phyloP scores from a whole-genome alignment of 176 grass and related monocot species.

The Oryza coarctata region DNA sequence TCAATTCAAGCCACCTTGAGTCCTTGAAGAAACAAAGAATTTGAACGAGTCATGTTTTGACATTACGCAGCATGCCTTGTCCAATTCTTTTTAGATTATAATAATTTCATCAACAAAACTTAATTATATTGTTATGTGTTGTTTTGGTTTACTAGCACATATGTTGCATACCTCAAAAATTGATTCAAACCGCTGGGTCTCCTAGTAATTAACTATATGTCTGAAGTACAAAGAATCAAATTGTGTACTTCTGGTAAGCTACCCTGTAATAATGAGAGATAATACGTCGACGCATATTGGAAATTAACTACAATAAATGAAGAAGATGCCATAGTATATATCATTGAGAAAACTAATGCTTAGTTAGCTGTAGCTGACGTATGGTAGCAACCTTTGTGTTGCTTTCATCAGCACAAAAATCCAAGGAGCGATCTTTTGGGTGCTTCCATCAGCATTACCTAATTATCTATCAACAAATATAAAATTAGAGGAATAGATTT shows the following conservation, averaged over 20 bases:
- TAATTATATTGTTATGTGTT: background rate
- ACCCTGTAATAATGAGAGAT: too few species aligned
- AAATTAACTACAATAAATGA: too few species aligned
- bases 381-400: too few species aligned
- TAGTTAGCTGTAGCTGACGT: background rate
- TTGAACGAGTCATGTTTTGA: conserved; percentile 30
- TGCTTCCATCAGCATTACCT: conserved; percentile 7
- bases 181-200: background rate
- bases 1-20: background rate
- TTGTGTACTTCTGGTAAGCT: too few species aligned
- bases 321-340: too few species aligned
- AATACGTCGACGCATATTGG: too few species aligned
- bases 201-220: too few species aligned
- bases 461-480: too few species aligned
- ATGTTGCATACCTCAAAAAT: background rate
- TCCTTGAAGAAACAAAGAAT: background rate
- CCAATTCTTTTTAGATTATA: background rate
- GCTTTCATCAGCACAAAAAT: background rate
- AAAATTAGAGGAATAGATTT: background rate
- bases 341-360: too few species aligned
- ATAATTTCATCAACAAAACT: background rate
- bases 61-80: background rate
- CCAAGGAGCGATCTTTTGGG: conserved; percentile 26
- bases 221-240: too few species aligned
- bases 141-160: background rate